Percentiles rank a stretch among this genome's conserved stretches.
These are phyloP conservation scores for Caryopteris hybrid DNA, from an alignment of 305 asterid genomes.

Conservation along the genomic window DNA sequence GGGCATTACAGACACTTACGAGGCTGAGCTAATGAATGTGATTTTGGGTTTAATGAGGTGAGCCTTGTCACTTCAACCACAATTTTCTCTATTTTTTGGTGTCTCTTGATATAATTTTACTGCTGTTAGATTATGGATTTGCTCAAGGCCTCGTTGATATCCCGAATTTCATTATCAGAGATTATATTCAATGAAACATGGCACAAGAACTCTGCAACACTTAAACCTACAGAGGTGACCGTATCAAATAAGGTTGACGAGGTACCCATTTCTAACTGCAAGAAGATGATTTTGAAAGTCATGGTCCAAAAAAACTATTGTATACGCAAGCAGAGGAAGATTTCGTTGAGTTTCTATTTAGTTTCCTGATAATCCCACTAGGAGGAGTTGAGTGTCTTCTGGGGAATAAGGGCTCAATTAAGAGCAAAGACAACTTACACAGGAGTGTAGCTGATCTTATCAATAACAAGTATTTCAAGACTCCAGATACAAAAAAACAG, in stretches of 20 bases:
- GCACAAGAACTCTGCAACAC: no score
- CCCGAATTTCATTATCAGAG: not conserved
- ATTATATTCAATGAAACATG: not conserved
- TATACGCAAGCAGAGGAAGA: slow-evolving; percentile 14
- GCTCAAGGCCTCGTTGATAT: slow-evolving; percentile 5
- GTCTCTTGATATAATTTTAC: not conserved
- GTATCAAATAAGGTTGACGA: not conserved
- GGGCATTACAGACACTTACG: not conserved
- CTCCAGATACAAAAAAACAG: not conserved
- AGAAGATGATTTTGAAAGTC: slow-evolving; percentile 4
- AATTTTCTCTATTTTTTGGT: not conserved
- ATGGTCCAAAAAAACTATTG: slow-evolving; percentile 9
- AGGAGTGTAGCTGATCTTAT: not conserved
- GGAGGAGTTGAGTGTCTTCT: slow-evolving; percentile 10
- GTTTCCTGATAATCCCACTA: slow-evolving; percentile 14
- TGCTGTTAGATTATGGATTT: slow-evolving; percentile 11
- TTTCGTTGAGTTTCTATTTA: slow-evolving; percentile 15
- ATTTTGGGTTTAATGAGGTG: slow-evolving; percentile 10
- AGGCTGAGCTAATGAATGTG: not conserved
- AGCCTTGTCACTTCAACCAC: not conserved
- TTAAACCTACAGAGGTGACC: not conserved
- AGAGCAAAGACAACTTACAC: not conserved
- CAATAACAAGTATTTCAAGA: not conserved
- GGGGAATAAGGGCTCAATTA: not conserved
- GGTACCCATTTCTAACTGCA: not conserved